Conservation (phyloP, 192 early-diverging fungal genomes). For the Coemansia aciculifera region DNA sequence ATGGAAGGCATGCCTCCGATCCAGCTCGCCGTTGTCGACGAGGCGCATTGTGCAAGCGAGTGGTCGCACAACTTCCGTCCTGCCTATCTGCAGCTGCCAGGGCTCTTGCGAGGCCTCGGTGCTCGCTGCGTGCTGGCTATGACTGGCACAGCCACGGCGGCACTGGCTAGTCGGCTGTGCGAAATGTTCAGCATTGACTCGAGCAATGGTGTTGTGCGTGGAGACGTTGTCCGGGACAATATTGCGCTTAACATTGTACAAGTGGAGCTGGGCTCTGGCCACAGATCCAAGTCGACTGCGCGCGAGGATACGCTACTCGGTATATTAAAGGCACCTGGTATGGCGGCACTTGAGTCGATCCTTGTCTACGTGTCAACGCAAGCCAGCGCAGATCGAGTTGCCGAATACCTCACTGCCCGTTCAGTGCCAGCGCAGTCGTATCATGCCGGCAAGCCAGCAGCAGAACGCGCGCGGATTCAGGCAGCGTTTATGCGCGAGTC, state of each 20-base stretch:
- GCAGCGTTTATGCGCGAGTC: slow-evolving; percentile 60
- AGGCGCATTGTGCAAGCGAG: slow-evolving; percentile 81
- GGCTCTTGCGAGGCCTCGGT: slow-evolving; percentile 55
- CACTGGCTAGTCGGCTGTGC: slow-evolving; percentile 56
- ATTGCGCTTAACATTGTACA: slow-evolving; percentile 61
- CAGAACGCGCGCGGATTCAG: slow-evolving; percentile 67
- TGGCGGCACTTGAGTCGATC: slow-evolving; percentile 59
- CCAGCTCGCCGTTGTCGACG: slow-evolving; percentile 71
- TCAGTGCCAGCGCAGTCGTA: slow-evolving; percentile 72
- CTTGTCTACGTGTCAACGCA: slow-evolving; percentile 70
- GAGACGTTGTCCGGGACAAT: slow-evolving; percentile 60
- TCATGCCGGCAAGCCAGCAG: slow-evolving; percentile 68
- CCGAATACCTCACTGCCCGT: slow-evolving; percentile 65
- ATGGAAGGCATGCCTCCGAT: slow-evolving; percentile 57
- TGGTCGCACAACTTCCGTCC: slow-evolving; percentile 87
- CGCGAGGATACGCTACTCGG: slow-evolving; percentile 60
- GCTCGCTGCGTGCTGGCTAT: slow-evolving; percentile 63
- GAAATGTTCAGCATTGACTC: slow-evolving; percentile 62
- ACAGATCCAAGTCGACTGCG: slow-evolving; percentile 17
- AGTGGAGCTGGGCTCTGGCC: slow-evolving; percentile 19
- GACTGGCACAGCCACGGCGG: slow-evolving; percentile 72
- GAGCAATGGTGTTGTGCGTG: slow-evolving; percentile 56
- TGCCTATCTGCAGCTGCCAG: slow-evolving; percentile 63
- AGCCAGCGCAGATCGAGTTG: slow-evolving; percentile 66
- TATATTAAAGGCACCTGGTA: slow-evolving; percentile 57